Percentiles rank a stretch among this genome's conserved stretches.
phyloP scores from a whole-genome alignment of 2,329 filamentous ascomycete genomes.

The Fusarium armeniacum region DNA sequence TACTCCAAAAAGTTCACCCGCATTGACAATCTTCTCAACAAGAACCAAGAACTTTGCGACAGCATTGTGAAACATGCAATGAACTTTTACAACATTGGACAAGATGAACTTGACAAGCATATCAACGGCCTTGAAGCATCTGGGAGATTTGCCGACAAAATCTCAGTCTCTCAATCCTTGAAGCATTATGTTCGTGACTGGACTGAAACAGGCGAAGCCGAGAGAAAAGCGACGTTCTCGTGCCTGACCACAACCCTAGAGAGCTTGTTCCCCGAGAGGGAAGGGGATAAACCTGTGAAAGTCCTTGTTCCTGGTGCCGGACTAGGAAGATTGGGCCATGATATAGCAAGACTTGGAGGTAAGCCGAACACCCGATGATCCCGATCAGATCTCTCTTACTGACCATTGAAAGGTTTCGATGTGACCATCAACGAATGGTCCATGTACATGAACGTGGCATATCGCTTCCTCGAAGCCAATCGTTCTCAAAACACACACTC shows the following conservation, averaged over 20 bases:
- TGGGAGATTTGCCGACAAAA: constrained; percentile 59
- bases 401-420: constrained; percentile 57
- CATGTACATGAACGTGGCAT: constrained; percentile 68
- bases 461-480: constrained; percentile 62
- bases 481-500: constrained; percentile 45
- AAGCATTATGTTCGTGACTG: constrained; percentile 72
- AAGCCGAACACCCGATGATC: not conserved
- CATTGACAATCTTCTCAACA: constrained; percentile 58
- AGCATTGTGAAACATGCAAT: constrained; percentile 62
- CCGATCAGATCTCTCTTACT: not conserved
- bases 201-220: constrained; percentile 62
- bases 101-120: constrained; percentile 61
- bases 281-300: constrained; percentile 46
- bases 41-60: constrained; percentile 62
- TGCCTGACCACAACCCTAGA: constrained; percentile 56
- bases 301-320: constrained; percentile 68
- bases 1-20: constrained; percentile 68
- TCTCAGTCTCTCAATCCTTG: constrained; percentile 65
- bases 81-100: constrained; percentile 61
- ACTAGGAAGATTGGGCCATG: constrained; percentile 65
- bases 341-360: constrained; percentile 61
- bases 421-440: constrained; percentile 71
- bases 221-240: constrained; percentile 60
- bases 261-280: constrained; percentile 51
- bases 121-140: constrained; percentile 56